These are phyloP conservation scores for Phytopythium vexans DNA, from an alignment of 352 stramenopile genomes.

Conservation along the genomic window DNA sequence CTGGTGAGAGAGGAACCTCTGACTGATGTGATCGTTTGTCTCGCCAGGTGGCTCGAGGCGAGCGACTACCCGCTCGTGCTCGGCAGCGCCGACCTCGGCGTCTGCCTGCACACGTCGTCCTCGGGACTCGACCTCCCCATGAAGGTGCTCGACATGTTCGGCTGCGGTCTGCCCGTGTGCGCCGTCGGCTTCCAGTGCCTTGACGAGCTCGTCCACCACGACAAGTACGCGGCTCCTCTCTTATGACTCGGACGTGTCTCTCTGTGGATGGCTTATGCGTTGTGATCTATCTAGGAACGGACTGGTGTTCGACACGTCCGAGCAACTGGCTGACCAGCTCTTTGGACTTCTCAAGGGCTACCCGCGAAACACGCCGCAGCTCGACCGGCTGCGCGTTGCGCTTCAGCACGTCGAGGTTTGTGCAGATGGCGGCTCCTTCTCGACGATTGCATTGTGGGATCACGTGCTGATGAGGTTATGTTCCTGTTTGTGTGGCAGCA, in stretches of 20 bases:
- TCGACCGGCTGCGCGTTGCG: constrained; percentile 42
- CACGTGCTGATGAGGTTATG: background rate
- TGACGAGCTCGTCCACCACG: constrained; percentile 95
- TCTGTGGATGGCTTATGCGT: background rate
- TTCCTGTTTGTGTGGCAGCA: constrained; percentile 28
- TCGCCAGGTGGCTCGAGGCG: constrained; percentile 92
- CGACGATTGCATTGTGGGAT: background rate
- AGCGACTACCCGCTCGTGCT: constrained; percentile 95
- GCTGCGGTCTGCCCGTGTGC: constrained; percentile 95
- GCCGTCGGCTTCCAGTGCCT: constrained; percentile 95
- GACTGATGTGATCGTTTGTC: background rate
- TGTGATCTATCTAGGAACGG: constrained; percentile 45
- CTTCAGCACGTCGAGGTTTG: constrained; percentile 63
- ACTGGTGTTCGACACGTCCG: constrained; percentile 61
- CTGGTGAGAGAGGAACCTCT: background rate
- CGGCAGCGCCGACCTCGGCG: constrained; percentile 94
- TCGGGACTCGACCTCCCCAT: constrained; percentile 98
- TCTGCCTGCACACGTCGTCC: constrained; percentile 99
- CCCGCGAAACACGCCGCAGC: constrained; percentile 33
- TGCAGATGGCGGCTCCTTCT: constrained; percentile 2
- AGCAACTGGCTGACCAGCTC: constrained; percentile 59
- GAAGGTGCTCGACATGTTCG: constrained; percentile 99
- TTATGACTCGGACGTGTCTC: background rate
- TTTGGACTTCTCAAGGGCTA: constrained; percentile 56
- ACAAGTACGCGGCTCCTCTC: constrained; percentile 61